A percentile compares a stretch with the other conserved stretches of the same genome.
These are phyloP conservation scores for Leishmania aethiopica DNA, from an alignment of 208 protist genomes.

Conservation along the genomic window DNA sequence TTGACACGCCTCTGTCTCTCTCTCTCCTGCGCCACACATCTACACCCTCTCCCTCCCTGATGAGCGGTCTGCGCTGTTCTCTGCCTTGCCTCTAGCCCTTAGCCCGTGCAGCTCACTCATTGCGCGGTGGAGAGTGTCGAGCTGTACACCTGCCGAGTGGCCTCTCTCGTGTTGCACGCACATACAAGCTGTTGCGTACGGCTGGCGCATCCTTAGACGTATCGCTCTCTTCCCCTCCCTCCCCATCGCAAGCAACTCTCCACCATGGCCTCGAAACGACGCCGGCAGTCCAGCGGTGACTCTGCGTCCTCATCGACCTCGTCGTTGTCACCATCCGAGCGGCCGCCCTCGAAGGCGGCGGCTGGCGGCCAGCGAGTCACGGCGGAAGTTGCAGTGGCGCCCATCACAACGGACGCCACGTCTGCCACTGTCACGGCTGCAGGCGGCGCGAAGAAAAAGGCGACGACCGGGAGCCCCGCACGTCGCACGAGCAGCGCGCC, in stretches of 20 bases:
- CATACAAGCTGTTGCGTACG: neutral
- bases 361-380: too few relatives aligned
- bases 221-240: neutral
- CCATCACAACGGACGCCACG: neutral
- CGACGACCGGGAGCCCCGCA: neutral
- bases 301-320: neutral
- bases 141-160: neutral
- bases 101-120: neutral
- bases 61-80: neutral
- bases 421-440: neutral
- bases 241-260: neutral
- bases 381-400: neutral
- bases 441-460: neutral
- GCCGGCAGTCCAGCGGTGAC: neutral
- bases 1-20: neutral
- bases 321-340: neutral
- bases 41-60: neutral
- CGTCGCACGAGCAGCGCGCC: constrained; percentile 3
- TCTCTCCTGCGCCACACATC: neutral
- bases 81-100: neutral
- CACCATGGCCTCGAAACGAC: constrained; percentile 7
- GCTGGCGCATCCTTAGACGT: neutral
- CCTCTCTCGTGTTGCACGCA: neutral
- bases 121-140: neutral
- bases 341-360: neutral